phyloP scores from a whole-genome alignment of 2,329 filamentous ascomycete genomes.

The Beauveria pseudobassiana region DNA sequence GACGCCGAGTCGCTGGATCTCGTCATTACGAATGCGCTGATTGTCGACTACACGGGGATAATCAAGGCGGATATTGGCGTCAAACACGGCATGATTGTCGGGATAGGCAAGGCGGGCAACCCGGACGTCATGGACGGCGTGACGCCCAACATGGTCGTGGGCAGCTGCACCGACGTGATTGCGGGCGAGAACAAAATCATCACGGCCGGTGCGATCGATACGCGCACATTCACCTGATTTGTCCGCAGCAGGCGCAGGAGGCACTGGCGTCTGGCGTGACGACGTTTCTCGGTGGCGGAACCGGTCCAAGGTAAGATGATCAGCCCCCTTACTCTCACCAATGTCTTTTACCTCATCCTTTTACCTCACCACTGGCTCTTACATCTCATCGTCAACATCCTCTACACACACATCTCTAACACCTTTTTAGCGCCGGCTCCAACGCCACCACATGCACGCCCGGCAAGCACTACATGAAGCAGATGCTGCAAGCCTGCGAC shows the following conservation, averaged over 20 bases:
- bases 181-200: slow-evolving; percentile 86
- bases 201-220: slow-evolving; percentile 83
- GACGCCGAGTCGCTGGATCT: slow-evolving; percentile 72
- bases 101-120: slow-evolving; percentile 90
- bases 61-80: slow-evolving; percentile 96
- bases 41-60: slow-evolving; percentile 87
- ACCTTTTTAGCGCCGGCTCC: not conserved
- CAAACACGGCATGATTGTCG: slow-evolving; percentile 77
- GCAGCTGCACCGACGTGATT: slow-evolving; percentile 84
- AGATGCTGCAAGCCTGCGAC: slow-evolving; percentile 88
- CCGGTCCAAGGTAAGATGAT: slow-evolving; percentile 64
- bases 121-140: slow-evolving; percentile 96
- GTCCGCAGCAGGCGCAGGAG: slow-evolving; percentile 83
- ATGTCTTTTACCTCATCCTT: not conserved
- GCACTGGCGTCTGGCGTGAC: slow-evolving; percentile 80
- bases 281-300: slow-evolving; percentile 81
- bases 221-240: slow-evolving; percentile 90
- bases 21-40: slow-evolving; percentile 81
- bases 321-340: not conserved
- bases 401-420: not conserved
- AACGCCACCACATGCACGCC: slow-evolving; percentile 90
- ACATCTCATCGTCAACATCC: not conserved
- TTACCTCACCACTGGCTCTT: not conserved
- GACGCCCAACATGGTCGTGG: slow-evolving; percentile 68
- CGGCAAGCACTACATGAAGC: slow-evolving; percentile 69